Evolutionary conservation across 108 stramenopile genomes (phyloP).

Genomic region (Parietichytrium sp.): DNA sequence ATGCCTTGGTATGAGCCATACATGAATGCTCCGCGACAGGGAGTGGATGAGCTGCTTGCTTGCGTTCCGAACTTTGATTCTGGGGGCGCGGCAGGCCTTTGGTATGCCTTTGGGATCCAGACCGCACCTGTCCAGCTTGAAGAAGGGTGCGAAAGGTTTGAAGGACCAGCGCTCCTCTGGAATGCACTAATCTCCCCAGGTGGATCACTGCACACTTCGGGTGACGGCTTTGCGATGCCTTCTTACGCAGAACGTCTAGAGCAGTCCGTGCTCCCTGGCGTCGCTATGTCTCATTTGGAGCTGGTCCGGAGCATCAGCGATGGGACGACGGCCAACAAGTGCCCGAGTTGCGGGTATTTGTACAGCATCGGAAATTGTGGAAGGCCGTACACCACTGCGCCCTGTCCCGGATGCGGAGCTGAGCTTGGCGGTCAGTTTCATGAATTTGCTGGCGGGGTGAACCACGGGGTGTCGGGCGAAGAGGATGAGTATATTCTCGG

Average conservation of each 20-base stretch:
- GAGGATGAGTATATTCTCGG: background rate
- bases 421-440: background rate
- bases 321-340: background rate
- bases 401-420: background rate
- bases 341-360: background rate
- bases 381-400: background rate
- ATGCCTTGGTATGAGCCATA: constrained; percentile 20
- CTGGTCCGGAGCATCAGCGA: background rate
- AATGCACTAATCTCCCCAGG: background rate
- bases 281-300: constrained; percentile 5
- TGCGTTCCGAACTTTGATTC: background rate
- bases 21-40: background rate
- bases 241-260: background rate
- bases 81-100: background rate
- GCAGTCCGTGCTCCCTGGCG: background rate
- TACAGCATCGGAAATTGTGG: constrained; percentile 5
- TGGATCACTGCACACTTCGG: background rate
- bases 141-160: background rate
- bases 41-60: constrained; percentile 17
- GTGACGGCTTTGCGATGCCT: constrained; percentile 17
- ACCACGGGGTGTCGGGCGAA: background rate
- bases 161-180: constrained; percentile 30
- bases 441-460: background rate
- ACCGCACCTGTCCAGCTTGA: background rate
- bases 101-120: background rate